These are phyloP conservation scores for Limonium bicolor DNA, from an alignment of 148 eudicot genomes.

Conservation along the genomic window DNA sequence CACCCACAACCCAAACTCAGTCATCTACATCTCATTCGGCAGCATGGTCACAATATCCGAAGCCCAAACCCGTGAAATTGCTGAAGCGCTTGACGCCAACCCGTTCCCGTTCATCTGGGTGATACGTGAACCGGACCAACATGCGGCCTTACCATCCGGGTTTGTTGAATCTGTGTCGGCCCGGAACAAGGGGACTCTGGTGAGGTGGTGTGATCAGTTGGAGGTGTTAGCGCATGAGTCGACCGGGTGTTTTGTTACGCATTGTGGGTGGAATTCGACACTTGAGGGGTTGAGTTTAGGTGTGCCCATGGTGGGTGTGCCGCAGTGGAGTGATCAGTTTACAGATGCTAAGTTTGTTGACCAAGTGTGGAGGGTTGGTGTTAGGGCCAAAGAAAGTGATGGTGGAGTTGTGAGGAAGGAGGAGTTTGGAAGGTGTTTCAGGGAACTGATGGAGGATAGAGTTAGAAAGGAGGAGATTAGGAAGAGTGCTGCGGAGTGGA, in stretches of 20 bases:
- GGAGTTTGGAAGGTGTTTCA: constrained; percentile 19
- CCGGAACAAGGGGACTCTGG: constrained; percentile 22
- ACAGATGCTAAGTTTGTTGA: constrained; percentile 45
- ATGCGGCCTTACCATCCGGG: constrained; percentile 13
- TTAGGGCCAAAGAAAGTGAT: constrained; percentile 34
- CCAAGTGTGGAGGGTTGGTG: constrained; percentile 42
- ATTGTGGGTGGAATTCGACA: constrained; percentile 70
- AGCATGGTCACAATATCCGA: constrained; percentile 41
- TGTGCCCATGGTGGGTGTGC: constrained; percentile 41
- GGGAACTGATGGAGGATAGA: constrained; percentile 28
- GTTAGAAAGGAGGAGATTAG: constrained; percentile 17
- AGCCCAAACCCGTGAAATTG: constrained; percentile 34
- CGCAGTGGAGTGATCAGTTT: constrained; percentile 49
- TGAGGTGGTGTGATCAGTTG: constrained; percentile 57
- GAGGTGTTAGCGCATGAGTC: constrained; percentile 36
- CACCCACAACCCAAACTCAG: constrained; percentile 23
- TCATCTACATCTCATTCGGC: constrained; percentile 42
- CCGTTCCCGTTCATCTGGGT: constrained; percentile 40
- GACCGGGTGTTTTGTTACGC: constrained; percentile 42
- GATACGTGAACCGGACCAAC: constrained; percentile 28
- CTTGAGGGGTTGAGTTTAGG: constrained; percentile 44
- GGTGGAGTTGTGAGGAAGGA: constrained; percentile 18
- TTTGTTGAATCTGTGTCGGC: constrained; percentile 10
- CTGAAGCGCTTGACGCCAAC: constrained; percentile 15
- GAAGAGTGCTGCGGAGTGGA: constrained; percentile 20